Conservation (phyloP, 805 yeast species). For the Teunomyces kruisii region DNA sequence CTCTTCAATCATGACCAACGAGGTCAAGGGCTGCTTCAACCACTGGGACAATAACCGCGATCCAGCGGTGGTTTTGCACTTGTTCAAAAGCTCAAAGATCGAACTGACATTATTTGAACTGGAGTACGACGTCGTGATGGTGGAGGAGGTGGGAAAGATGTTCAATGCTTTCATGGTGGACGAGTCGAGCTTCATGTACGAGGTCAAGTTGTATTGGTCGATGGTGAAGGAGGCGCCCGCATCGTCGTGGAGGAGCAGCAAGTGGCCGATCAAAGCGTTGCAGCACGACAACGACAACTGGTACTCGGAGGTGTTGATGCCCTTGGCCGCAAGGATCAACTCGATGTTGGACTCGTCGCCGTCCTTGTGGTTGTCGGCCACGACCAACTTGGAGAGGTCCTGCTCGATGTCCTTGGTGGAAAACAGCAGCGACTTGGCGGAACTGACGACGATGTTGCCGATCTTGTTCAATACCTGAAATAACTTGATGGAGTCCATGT, state of each 20-base stretch:
- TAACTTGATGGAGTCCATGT: slow-evolving; percentile 63
- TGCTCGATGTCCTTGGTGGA: slow-evolving; percentile 68
- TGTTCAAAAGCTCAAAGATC: slow-evolving; percentile 79
- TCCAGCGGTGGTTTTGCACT: slow-evolving; percentile 90
- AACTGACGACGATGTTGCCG: slow-evolving; percentile 72
- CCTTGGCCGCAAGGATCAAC: slow-evolving; percentile 54
- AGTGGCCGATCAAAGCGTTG: slow-evolving; percentile 66
- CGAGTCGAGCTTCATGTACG: slow-evolving; percentile 86
- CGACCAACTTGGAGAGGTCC: slow-evolving; percentile 72
- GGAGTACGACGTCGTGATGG: slow-evolving; percentile 1
- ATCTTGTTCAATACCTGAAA: slow-evolving; percentile 67
- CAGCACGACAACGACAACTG: slow-evolving; percentile 59
- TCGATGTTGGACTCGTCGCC: slow-evolving; percentile 32
- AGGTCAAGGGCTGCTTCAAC: slow-evolving; percentile 93
- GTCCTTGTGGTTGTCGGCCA: slow-evolving; percentile 17
- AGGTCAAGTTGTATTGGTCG: slow-evolving; percentile 66
- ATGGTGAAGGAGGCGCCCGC: slow-evolving; percentile 57
- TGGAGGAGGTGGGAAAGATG: slow-evolving; percentile 56
- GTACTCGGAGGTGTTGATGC: slow-evolving; percentile 44
- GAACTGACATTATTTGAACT: slow-evolving; percentile 38
- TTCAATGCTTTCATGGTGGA: slow-evolving; percentile 88
- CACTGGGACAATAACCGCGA: slow-evolving; percentile 84
- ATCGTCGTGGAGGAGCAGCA: slow-evolving; percentile 61
- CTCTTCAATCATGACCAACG: slow-evolving; percentile 52
- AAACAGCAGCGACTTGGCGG: slow-evolving; percentile 57